Evolutionary conservation across 1,284 basidiomycete species (phyloP), one percentile per base, ranked within the genome.

Genomic region (Heterobasidion irregulare): DNA sequence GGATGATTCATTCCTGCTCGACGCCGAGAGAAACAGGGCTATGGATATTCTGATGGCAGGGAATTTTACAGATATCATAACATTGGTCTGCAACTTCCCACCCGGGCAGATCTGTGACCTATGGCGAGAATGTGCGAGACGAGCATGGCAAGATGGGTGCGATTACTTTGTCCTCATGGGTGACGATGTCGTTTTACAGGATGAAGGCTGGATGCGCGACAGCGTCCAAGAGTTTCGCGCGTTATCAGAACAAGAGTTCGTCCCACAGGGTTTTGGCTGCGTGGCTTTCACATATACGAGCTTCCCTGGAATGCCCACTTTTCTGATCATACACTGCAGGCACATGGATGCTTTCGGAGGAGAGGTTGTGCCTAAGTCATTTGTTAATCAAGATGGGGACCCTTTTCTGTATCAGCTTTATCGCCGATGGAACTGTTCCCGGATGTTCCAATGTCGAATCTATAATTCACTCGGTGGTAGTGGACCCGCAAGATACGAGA

Each of bases 291-390:
- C 74, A 2, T 79, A 83, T 58, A 68, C 65, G 12, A 71, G 72
- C 9, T 84, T 82, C 58, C 77, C 77, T 0, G 82, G 80, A 0
- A 82, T 83, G 78, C 80, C 80, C 0, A 83, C 81, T 0, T 83
- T 83, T 60, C 81, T 81, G 0, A 70, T 82, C 51, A 54, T 84
- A 48, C 76, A 81, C 55, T 71, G 75, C 19, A 75, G 67, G 0
- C 82, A 84, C 61, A 66, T 84, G 63, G 74, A 81, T 34, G 76
- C 82, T 48, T 84, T 84, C 60, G 56, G 65, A 0, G 79, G 79
- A 1, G 61, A 73, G 8, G 69, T 83, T 33, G 64, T 83, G n/a
- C 81, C 82, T 0, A 65, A 75, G 10, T 57, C 65, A 16, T 84
- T 82, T 63, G 65, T 80, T 48, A 82, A 83, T 57, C 81, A 83